Evolutionary conservation across 768 basidiomycete genomes (phyloP), one percentile per base, ranked within the genome.

Genomic region (Naganishia vaughanmartiniae): DNA sequence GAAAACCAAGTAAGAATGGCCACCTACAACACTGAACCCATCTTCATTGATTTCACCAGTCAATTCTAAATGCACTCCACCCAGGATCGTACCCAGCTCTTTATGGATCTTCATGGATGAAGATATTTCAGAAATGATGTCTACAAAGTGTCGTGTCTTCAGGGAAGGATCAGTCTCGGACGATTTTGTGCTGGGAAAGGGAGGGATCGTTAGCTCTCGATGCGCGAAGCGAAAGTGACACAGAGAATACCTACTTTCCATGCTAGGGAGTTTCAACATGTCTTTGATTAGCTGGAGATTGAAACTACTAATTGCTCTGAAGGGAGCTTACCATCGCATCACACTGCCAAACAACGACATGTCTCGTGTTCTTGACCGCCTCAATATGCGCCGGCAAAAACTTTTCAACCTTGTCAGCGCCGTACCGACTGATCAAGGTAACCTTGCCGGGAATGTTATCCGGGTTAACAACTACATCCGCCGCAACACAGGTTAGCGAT

Each of bases 301-400:
- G 42, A 31, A 31, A 9, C n/a, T 2, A 54, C 54, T 26, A 21
- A 53, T 4, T 30, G 11, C 54, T n/a, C n/a, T n/a, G n/a, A n/a
- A n/a, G 7, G 45, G 17, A 46, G 26, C 76, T 73, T 57, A 77
- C 75, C 95, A 98, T 98, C 2, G 94, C 93, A 82, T 98, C 96
- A 77, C 91, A 94, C 60, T 94, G 86, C 93, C 94, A 98, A 11
- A 89, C 87, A 2, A 96, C 93, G 0, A 90, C 90, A 78, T 98
- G 93, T 0, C 86, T 87, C 1, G 92, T 89, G 60, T 82, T 73
- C 77, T 90, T 88, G 19, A 99, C 94, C 10, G 88, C 89, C 15
- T 81, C 79, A 78, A 99, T 94, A 79, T 98, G 95, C 0, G 81
- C 84, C 0, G 92, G 85, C 10, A 98, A 87, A 75, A 88, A 85